A percentile compares a stretch with the other conserved stretches of the same genome.
These are phyloP conservation scores for Iberis pinnata DNA, from an alignment of 345 rosid genomes.

Conservation along the genomic window DNA sequence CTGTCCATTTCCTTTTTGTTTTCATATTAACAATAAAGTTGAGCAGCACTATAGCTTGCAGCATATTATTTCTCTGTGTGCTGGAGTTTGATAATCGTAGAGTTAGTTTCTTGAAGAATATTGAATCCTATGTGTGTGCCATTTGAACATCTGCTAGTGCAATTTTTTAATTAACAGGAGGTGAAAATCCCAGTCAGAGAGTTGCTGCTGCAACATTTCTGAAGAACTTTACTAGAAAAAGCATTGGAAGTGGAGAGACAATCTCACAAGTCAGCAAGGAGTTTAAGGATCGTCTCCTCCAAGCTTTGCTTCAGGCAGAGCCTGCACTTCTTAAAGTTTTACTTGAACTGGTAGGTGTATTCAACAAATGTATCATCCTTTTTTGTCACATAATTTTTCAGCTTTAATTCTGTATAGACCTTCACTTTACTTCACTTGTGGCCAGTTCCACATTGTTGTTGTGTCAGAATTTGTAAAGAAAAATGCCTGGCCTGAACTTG, in stretches of 20 bases:
- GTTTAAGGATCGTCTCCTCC: constrained; percentile 67
- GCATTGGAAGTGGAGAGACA: constrained; percentile 29
- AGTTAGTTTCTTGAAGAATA: neutral
- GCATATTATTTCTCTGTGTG: no score
- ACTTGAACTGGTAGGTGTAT: constrained; percentile 57
- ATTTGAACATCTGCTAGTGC: constrained; percentile 1
- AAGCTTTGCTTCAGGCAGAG: constrained; percentile 54
- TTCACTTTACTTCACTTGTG: constrained; percentile 15
- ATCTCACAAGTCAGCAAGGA: constrained; percentile 47
- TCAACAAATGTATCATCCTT: neutral
- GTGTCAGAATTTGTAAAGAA: constrained; percentile 60
- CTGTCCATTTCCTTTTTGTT: neutral
- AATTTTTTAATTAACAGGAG: constrained; percentile 34
- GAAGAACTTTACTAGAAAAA: constrained; percentile 59
- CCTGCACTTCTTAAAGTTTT: constrained; percentile 60
- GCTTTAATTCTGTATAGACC: neutral
- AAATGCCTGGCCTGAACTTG: constrained; percentile 74
- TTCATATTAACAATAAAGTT: no score
- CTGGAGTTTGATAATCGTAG: neutral
- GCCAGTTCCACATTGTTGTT: constrained; percentile 56
- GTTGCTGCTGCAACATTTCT: constrained; percentile 73
- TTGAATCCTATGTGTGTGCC: constrained; percentile 14
- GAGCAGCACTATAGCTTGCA: no score
- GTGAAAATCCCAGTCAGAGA: constrained; percentile 51
- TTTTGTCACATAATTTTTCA: constrained; percentile 1